These are phyloP conservation scores for Chrysoporthe deuterocubensis DNA, from an alignment of 2,329 filamentous ascomycete genomes.

Conservation along the genomic window DNA sequence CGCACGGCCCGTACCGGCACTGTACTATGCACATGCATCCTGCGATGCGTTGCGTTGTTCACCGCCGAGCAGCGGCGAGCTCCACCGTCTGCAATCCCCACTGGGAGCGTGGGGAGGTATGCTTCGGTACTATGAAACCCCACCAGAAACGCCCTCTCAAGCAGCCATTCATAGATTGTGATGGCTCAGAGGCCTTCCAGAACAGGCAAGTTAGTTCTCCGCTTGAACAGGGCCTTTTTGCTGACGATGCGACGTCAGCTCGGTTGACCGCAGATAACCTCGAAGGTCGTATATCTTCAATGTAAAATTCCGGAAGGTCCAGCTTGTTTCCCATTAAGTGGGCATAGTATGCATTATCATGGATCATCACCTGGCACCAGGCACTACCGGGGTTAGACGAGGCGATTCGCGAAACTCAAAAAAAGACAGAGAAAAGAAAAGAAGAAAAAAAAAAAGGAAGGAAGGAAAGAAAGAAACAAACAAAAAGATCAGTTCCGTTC, in stretches of 20 bases:
- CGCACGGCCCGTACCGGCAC: constrained; percentile 10
- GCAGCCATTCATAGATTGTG: neutral
- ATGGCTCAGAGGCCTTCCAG: constrained; percentile 5
- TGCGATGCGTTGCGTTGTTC: neutral
- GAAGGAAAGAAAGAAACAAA: no score
- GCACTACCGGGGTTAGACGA: neutral
- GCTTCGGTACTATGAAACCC: neutral
- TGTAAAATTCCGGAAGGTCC: no score
- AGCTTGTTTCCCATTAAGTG: neutral
- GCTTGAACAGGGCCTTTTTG: neutral
- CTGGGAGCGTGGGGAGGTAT: neutral
- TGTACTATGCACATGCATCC: neutral
- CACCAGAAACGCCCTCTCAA: neutral
- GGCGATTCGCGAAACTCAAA: no score
- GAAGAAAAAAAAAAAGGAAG: no score
- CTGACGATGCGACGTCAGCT: neutral
- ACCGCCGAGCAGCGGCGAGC: neutral
- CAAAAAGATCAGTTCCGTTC: no score
- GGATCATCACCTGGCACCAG: neutral
- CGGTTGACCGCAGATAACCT: neutral
- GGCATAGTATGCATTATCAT: neutral
- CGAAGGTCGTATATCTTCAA: neutral
- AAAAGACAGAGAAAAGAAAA: no score
- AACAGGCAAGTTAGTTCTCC: neutral
- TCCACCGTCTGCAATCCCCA: neutral